Percentiles rank a stretch among this genome's conserved stretches.
These are phyloP conservation scores for Calonectria pauciramosa DNA, from an alignment of 2,329 filamentous ascomycete species.

Conservation along the genomic window DNA sequence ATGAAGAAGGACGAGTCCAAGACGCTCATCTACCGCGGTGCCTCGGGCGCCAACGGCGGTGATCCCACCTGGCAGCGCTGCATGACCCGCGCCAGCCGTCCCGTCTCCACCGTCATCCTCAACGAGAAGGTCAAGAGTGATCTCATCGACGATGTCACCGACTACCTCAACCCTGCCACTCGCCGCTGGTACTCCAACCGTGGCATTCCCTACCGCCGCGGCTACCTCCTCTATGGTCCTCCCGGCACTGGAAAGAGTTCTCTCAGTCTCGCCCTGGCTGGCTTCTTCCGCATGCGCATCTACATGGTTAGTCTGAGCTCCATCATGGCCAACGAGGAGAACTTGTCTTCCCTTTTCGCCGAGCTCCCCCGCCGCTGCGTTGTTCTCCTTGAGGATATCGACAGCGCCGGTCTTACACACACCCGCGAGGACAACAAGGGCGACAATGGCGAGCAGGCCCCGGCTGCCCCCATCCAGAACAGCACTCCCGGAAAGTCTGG, in stretches of 20 bases:
- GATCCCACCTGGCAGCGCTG: slow-evolving; percentile 72
- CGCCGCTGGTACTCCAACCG: slow-evolving; percentile 86
- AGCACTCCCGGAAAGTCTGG: slow-evolving; percentile 17
- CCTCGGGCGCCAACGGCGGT: slow-evolving; percentile 54
- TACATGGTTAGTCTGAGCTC: slow-evolving; percentile 80
- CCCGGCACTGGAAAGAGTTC: slow-evolving; percentile 86
- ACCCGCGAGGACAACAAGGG: slow-evolving; percentile 60
- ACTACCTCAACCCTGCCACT: slow-evolving; percentile 74
- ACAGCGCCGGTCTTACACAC: slow-evolving; percentile 78
- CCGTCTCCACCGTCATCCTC: slow-evolving; percentile 76
- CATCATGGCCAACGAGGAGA: slow-evolving; percentile 73
- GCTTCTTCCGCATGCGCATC: slow-evolving; percentile 77
- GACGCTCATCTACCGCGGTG: slow-evolving; percentile 76
- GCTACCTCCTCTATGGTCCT: slow-evolving; percentile 85
- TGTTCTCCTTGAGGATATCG: slow-evolving; percentile 82
- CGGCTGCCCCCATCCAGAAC: slow-evolving; percentile 28
- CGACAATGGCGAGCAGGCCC: slow-evolving; percentile 37
- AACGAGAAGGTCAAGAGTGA: slow-evolving; percentile 71
- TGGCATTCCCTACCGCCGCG: slow-evolving; percentile 87
- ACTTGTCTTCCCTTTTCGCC: slow-evolving; percentile 73
- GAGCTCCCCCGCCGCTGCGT: slow-evolving; percentile 78
- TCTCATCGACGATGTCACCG: slow-evolving; percentile 71
- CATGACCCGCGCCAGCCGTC: slow-evolving; percentile 71
- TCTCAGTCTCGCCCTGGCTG: slow-evolving; percentile 77
- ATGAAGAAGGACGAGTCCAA: slow-evolving; percentile 71